Evolutionary conservation across 2,329 filamentous ascomycete genomes (phyloP).

Genomic region (Fusarium sp.): DNA sequence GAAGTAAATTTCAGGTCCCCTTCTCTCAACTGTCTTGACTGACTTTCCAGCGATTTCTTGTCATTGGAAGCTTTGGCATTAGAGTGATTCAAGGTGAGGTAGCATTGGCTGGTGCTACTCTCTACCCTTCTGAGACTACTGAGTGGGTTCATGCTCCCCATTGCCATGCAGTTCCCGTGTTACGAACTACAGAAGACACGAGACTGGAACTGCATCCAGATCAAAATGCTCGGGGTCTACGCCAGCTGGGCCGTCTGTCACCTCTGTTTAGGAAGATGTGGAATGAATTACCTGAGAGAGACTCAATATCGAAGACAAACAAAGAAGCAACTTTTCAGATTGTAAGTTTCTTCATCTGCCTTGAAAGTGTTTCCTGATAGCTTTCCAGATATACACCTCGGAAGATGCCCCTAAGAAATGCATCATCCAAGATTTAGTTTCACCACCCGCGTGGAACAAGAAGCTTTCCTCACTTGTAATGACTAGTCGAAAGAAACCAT

Average conservation of each 20-base stretch:
- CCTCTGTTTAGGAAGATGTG: slow-evolving; percentile 77
- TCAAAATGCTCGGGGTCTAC: slow-evolving; percentile 61
- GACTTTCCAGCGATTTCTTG: slow-evolving; percentile 66
- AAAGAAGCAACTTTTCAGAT: slow-evolving; percentile 60
- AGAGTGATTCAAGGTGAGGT: slow-evolving; percentile 71
- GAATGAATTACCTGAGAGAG: slow-evolving; percentile 59
- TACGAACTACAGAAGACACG: slow-evolving; percentile 66
- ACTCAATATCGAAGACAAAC: slow-evolving; percentile 31
- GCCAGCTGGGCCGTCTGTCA: slow-evolving; percentile 69
- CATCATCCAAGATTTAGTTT: slow-evolving; percentile 66
- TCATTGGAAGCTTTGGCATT: slow-evolving; percentile 77
- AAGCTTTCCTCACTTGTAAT: slow-evolving; percentile 62
- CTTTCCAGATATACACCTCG: slow-evolving; percentile 63
- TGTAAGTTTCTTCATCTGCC: slow-evolving; percentile 52
- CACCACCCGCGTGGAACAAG: slow-evolving; percentile 72
- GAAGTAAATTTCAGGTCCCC: slow-evolving; percentile 56
- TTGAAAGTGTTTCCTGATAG: slow-evolving; percentile 30
- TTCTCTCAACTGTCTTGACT: slow-evolving; percentile 15
- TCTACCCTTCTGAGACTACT: slow-evolving; percentile 61
- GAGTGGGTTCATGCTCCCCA: slow-evolving; percentile 74
- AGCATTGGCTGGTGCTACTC: slow-evolving; percentile 73
- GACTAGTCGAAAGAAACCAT: slow-evolving; percentile 50
- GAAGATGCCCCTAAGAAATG: slow-evolving; percentile 64
- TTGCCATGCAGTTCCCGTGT: slow-evolving; percentile 76
- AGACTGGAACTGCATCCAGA: slow-evolving; percentile 68